Percentiles rank a stretch among this genome's conserved stretches.
Conservation (phyloP, 352 stramenopile species). For the Pythium myriotylum region DNA sequence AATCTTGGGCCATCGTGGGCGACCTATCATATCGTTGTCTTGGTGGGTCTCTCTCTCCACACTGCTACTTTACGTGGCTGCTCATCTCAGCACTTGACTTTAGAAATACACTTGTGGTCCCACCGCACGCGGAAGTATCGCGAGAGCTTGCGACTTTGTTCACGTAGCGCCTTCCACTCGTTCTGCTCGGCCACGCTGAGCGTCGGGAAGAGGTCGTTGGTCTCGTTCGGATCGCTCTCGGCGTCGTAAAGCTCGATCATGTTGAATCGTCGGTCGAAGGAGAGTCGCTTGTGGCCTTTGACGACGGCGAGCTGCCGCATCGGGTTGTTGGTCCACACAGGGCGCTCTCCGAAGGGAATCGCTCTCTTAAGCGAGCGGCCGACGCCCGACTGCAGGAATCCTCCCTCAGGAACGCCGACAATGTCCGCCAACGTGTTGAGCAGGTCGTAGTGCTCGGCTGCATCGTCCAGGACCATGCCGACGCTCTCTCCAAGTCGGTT, state of each 20-base stretch:
- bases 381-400: conserved; percentile 29
- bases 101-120: conserved; percentile 41
- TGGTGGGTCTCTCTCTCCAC: too few species aligned
- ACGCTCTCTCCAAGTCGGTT: conserved; percentile 18
- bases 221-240: conserved; percentile 39
- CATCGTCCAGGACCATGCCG: conserved; percentile 21
- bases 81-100: conserved; percentile 25
- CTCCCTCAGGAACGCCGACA: conserved; percentile 21
- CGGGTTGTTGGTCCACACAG: conserved; percentile 63
- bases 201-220: conserved; percentile 34
- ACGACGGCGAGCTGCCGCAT: conserved; percentile 46
- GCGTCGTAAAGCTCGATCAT: conserved; percentile 43
- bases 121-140: conserved; percentile 58
- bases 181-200: conserved; percentile 23
- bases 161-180: conserved; percentile 10
- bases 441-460: conserved; percentile 23
- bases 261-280: conserved; percentile 43
- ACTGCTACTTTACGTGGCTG: too few species aligned
- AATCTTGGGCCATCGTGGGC: too few species aligned
- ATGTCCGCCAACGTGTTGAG: conserved; percentile 33
- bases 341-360: conserved; percentile 29
- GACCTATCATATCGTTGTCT: too few species aligned
- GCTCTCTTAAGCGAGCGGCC: conserved; percentile 44
- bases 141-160: conserved; percentile 35
- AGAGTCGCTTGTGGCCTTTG: conserved; percentile 36